These are phyloP conservation scores for Artemisia tridentata DNA, from an alignment of 129 eudicot genomes.

Conservation along the genomic window DNA sequence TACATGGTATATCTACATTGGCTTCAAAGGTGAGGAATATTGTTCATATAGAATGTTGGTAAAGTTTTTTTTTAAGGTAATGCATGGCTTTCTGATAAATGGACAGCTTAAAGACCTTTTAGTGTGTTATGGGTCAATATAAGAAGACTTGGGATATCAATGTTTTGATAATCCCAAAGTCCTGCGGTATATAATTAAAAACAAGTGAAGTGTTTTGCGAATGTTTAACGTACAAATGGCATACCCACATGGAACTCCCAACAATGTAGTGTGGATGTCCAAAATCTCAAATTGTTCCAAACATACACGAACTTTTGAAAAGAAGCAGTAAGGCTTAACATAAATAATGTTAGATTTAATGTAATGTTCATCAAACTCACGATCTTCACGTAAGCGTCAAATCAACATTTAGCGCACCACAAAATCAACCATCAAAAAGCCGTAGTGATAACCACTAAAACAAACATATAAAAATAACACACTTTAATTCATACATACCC, in stretches of 20 bases:
- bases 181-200: constrained; percentile 7
- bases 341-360: too few species aligned
- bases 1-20: too few species aligned
- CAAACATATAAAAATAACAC: too few species aligned
- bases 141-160: neutral
- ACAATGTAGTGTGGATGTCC: neutral
- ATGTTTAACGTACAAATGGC: constrained; percentile 12
- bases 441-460: too few species aligned
- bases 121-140: constrained; percentile 10
- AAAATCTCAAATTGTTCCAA: neutral
- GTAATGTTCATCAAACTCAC: too few species aligned
- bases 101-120: neutral
- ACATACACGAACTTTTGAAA: neutral
- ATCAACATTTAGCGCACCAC: too few species aligned
- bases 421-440: too few species aligned
- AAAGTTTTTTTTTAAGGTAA: too few species aligned
- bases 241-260: constrained; percentile 14
- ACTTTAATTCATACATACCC: too few species aligned
- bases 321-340: neutral
- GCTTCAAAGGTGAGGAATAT: too few species aligned
- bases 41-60: too few species aligned
- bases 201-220: constrained; percentile 3
- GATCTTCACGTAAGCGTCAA: too few species aligned
- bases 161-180: constrained; percentile 14
- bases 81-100: neutral